Percentiles rank a stretch among this genome's conserved stretches.
phyloP scores from a whole-genome alignment of 257 asterid species.

The Penstemon eatonii region DNA sequence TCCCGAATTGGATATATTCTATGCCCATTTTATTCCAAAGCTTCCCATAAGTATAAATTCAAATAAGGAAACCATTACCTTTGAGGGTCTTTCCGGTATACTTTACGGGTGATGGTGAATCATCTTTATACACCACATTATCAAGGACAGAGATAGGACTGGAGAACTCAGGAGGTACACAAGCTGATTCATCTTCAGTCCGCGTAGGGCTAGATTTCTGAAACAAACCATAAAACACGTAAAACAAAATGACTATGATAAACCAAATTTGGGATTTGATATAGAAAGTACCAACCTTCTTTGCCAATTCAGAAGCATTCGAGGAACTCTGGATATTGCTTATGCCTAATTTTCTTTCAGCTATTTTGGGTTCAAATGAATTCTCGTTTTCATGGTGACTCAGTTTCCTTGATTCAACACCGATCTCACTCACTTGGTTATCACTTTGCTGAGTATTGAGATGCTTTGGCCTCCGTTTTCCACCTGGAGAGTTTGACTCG shows the following conservation, averaged over 20 bases:
- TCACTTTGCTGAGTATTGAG: conserved; percentile 40
- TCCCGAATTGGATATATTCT: no score
- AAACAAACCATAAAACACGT: conserved; percentile 30
- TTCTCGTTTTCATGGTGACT: conserved; percentile 39
- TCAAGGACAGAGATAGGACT: conserved; percentile 96
- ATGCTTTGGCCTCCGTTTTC: conserved; percentile 60
- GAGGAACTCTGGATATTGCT: conserved; percentile 38
- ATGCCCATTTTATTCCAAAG: no score
- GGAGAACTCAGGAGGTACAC: conserved; percentile 59
- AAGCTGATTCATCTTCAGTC: conserved; percentile 54
- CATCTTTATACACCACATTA: conserved; percentile 40
- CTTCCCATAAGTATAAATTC: background rate
- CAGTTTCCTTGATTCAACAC: conserved; percentile 38
- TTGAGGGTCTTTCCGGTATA: conserved; percentile 43
- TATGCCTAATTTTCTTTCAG: conserved; percentile 36
- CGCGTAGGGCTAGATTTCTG: conserved; percentile 51
- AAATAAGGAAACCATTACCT: conserved; percentile 48
- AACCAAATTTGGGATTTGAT: conserved; percentile 5
- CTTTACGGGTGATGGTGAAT: conserved; percentile 67
- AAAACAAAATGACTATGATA: conserved; percentile 5
- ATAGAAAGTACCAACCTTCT: conserved; percentile 44
- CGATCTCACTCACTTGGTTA: conserved; percentile 49
- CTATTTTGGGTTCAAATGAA: conserved; percentile 45
- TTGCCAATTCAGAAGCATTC: conserved; percentile 32
- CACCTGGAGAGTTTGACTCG: conserved; percentile 70